Conservation (phyloP, 352 stramenopile species). For the Halophytophthora polymorphica region DNA sequence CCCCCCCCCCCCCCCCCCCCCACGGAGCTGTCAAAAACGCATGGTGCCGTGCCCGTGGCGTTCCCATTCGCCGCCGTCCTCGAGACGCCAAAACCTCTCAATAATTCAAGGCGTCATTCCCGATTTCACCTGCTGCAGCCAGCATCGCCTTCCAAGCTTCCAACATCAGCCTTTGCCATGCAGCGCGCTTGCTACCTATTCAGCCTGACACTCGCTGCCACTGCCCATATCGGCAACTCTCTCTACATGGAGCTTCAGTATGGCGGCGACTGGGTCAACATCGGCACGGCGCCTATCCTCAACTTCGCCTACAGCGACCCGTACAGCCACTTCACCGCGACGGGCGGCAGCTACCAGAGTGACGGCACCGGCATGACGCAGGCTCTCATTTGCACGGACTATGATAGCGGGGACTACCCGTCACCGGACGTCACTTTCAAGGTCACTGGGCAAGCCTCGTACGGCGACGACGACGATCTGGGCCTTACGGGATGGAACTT, state of each 20-base stretch:
- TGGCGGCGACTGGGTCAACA: conserved; percentile 7
- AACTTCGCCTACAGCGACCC: conserved; percentile 1
- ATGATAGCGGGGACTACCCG: neutral
- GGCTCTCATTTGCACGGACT: neutral
- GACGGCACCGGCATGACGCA: neutral
- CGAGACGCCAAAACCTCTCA: too few species aligned
- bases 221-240: neutral
- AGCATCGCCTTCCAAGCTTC: too few species aligned
- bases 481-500: conserved; percentile 9
- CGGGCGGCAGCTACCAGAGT: conserved; percentile 1
- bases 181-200: too few species aligned
- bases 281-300: neutral
- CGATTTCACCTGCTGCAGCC: too few species aligned
- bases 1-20: too few species aligned
- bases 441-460: conserved; percentile 2
- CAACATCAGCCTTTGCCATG: too few species aligned
- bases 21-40: too few species aligned
- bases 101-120: too few species aligned
- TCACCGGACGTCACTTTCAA: neutral
- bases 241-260: conserved; percentile 6
- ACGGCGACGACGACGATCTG: neutral
- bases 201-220: too few species aligned
- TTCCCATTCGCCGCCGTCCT: too few species aligned
- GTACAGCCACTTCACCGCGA: conserved; percentile 5
- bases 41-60: too few species aligned